These are phyloP conservation scores for Phytophthora sansomeana DNA, from an alignment of 352 stramenopile genomes.

Conservation along the genomic window DNA sequence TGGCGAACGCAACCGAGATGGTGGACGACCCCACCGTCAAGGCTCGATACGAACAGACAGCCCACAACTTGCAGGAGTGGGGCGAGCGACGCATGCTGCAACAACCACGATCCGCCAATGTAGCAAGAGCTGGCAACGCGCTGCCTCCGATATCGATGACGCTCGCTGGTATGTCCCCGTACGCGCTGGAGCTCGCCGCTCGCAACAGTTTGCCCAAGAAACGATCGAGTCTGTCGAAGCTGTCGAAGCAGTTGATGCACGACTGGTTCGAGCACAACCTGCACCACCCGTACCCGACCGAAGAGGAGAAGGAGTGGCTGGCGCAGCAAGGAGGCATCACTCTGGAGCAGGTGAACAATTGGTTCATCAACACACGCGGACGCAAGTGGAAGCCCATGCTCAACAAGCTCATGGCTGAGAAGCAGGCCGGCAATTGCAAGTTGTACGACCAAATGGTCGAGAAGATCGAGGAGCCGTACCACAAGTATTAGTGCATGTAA, in stretches of 20 bases:
- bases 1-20: slow-evolving; percentile 26
- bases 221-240: slow-evolving; percentile 78
- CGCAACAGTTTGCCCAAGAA: slow-evolving; percentile 62
- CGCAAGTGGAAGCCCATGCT: slow-evolving; percentile 91
- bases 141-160: slow-evolving; percentile 29
- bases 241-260: slow-evolving; percentile 75
- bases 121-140: not conserved
- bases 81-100: slow-evolving; percentile 37
- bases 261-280: slow-evolving; percentile 87
- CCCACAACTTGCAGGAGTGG: slow-evolving; percentile 44
- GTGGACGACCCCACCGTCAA: slow-evolving; percentile 37
- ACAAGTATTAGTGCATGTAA: slow-evolving; percentile 34
- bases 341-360: slow-evolving; percentile 90
- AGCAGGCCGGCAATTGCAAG: slow-evolving; percentile 61
- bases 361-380: slow-evolving; percentile 89
- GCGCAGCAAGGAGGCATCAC: slow-evolving; percentile 75
- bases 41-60: slow-evolving; percentile 38
- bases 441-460: slow-evolving; percentile 83
- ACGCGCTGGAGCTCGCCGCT: slow-evolving; percentile 45
- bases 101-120: slow-evolving; percentile 8
- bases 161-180: slow-evolving; percentile 37
- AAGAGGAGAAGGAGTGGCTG: slow-evolving; percentile 85
- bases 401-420: slow-evolving; percentile 71
- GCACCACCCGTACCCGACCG: slow-evolving; percentile 86
- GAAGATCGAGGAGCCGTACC: slow-evolving; percentile 83